These are phyloP conservation scores for Paramecium biaurelia DNA, from an alignment of 73 alveolate species.

Conservation along the genomic window DNA sequence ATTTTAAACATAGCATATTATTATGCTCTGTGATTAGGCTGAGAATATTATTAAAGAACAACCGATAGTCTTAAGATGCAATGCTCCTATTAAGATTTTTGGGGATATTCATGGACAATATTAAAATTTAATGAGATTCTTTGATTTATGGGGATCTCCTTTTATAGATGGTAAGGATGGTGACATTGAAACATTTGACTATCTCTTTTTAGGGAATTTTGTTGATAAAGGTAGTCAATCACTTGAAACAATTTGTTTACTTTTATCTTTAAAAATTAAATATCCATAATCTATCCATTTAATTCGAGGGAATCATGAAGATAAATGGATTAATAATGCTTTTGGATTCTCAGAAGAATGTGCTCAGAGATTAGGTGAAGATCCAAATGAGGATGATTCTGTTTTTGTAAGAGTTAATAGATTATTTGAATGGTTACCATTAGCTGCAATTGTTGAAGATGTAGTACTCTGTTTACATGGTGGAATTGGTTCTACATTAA, in stretches of 20 bases:
- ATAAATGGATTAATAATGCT: slow-evolving; percentile 67
- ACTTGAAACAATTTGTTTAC: slow-evolving; percentile 86
- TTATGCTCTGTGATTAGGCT: slow-evolving; percentile 65
- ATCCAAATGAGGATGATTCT: slow-evolving; percentile 84
- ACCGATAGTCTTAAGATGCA: slow-evolving; percentile 65
- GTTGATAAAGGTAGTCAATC: slow-evolving; percentile 92
- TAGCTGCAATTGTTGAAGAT: slow-evolving; percentile 91
- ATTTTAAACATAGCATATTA: slow-evolving; percentile 63
- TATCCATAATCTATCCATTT: slow-evolving; percentile 89
- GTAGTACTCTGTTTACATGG: slow-evolving; percentile 91
- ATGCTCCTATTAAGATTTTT: slow-evolving; percentile 90
- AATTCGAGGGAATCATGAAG: slow-evolving; percentile 91
- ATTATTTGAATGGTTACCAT: slow-evolving; percentile 93
- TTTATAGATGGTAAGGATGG: slow-evolving; percentile 78
- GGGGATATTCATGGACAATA: slow-evolving; percentile 97
- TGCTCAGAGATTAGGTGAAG: slow-evolving; percentile 96
- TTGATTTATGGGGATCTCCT: slow-evolving; percentile 94
- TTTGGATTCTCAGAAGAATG: slow-evolving; percentile 99
- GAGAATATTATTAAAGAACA: slow-evolving; percentile 64
- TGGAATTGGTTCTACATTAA: slow-evolving; percentile 90
- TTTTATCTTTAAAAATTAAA: slow-evolving; percentile 89
- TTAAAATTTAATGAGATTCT: slow-evolving; percentile 92
- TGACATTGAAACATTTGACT: slow-evolving; percentile 85
- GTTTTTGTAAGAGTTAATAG: slow-evolving; percentile 87
- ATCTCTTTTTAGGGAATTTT: slow-evolving; percentile 94